Evolutionary conservation across 495 filamentous ascomycete genomes (phyloP), one percentile per base, ranked within the genome.

Genomic region (Jackrogersella minutella): DNA sequence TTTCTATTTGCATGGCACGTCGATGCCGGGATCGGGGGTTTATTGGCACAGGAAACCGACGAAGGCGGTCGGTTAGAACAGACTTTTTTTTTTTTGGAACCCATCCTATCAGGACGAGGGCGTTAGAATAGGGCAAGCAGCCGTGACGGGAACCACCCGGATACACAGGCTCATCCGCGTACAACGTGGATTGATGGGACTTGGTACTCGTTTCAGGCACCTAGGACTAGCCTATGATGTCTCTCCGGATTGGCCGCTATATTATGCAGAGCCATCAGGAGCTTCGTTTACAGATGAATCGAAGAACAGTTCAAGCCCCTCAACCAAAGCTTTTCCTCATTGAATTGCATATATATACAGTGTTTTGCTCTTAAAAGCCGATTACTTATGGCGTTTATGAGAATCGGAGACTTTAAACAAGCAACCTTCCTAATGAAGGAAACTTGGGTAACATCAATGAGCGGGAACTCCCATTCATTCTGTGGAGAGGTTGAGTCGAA

Each of bases 1-100:
- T 64, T 75, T 64, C 67, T 78, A 66, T 74, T 65, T 73, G 50
- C 67, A 71, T 74, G 73, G 75, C 70, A 76, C 69, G 52, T 70
- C 59, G 64, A 64, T 74, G 62, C 70, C 70, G 66, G 64, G 72
- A 63, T 62, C 57, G 64, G 69, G 72, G 56, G 39, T 58, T 33
- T 56, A 24, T 56, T 50, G 72, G 66, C 52, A 64, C 56, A 59
- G 69, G 62, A n/a, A 40, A 62, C 58, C 46, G 50, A 53, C 55
- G 8, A 65, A 58, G 60, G 40, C 46, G 61, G 56, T 66, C 41
- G 60, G 69, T 62, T 64, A 69, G 66, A 68, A 62, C 62, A 64
- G 47, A 58, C 56, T 39, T 49, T 49, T 49, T 68, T 30, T 30
- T 3, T 7, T 63, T 68, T 63, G 65, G 54, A 54, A 53, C 40